Evolutionary conservation across 306 rosid genomes (phyloP).

Genomic region (Cicer bijugum): DNA sequence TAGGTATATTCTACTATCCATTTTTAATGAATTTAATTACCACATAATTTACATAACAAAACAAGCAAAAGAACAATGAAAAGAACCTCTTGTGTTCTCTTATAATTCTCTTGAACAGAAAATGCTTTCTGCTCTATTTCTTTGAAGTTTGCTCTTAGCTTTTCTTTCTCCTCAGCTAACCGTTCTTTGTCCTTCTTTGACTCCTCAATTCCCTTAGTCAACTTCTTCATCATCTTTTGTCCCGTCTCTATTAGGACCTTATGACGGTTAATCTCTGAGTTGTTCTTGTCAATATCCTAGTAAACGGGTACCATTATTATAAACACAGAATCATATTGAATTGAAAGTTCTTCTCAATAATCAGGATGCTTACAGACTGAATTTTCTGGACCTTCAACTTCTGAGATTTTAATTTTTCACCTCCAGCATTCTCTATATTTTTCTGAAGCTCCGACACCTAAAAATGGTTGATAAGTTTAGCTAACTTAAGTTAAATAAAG

Average conservation of each 20-base stretch:
- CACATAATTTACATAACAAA: conserved; percentile 19
- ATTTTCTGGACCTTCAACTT: conserved; percentile 79
- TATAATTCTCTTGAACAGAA: conserved; percentile 72
- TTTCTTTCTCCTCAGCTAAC: conserved; percentile 69
- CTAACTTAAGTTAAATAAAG: conserved; percentile 37
- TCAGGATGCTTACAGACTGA: conserved; percentile 76
- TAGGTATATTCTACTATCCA: conserved; percentile 19
- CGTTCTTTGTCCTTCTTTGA: conserved; percentile 78
- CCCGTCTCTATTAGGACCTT: conserved; percentile 92
- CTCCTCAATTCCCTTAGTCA: conserved; percentile 81
- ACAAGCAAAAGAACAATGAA: conserved; percentile 15
- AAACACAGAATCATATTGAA: conserved; percentile 31
- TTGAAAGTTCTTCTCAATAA: conserved; percentile 36
- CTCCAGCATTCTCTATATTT: conserved; percentile 89
- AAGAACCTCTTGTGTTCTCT: conserved; percentile 72
- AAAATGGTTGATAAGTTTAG: conserved; percentile 31
- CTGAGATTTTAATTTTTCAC: conserved; percentile 78
- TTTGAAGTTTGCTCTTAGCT: conserved; percentile 59
- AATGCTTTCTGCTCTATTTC: conserved; percentile 89
- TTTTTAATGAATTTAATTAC: conserved; percentile 13
- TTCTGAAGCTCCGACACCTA: conserved; percentile 84
- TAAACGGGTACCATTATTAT: conserved; percentile 48
- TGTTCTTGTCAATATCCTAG: conserved; percentile 83
- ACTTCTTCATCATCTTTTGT: conserved; percentile 75
- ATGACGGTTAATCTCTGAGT: conserved; percentile 85